phyloP scores from a whole-genome alignment of 2,329 filamentous ascomycete genomes.

The Alternaria ventricosa region DNA sequence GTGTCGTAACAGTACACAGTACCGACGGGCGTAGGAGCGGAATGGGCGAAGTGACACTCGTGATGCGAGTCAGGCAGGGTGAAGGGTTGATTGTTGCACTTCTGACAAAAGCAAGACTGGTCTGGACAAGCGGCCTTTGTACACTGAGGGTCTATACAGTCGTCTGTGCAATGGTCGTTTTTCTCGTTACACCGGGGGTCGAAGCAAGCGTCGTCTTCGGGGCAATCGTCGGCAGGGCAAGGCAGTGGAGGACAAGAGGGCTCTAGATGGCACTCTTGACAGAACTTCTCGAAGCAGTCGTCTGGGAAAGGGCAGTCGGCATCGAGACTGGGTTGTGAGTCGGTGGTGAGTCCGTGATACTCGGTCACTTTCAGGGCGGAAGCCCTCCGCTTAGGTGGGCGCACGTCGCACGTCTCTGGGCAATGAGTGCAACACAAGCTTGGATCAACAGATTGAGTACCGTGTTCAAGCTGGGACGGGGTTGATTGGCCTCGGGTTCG shows the following conservation, averaged over 20 bases:
- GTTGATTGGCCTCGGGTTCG: conserved; percentile 7
- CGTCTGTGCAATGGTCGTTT: conserved; percentile 36
- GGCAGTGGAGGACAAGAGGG: conserved; percentile 37
- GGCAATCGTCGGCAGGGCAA: conserved; percentile 33
- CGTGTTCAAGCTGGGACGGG: conserved; percentile 1
- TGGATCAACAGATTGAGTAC: conserved; percentile 18
- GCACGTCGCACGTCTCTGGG: conserved; percentile 24
- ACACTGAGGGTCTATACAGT: conserved; percentile 46
- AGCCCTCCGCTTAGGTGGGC: conserved; percentile 44
- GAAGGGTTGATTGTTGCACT: conserved; percentile 42
- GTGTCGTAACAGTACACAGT: conserved; percentile 47
- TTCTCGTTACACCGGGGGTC: conserved; percentile 45
- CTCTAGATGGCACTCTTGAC: conserved; percentile 44
- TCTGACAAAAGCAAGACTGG: conserved; percentile 44
- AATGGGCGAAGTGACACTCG: conserved; percentile 43
- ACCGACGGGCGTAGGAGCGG: conserved; percentile 36
- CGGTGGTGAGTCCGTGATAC: conserved; percentile 33
- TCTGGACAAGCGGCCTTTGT: conserved; percentile 40
- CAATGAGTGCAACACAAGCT: conserved; percentile 36
- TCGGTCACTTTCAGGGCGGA: conserved; percentile 39
- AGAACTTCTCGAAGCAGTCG: conserved; percentile 44
- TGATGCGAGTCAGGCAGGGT: conserved; percentile 38
- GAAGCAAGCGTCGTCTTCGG: conserved; percentile 41
- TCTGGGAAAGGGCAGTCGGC: conserved; percentile 43
- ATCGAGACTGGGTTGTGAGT: conserved; percentile 19